A percentile compares a stretch with the other conserved stretches of the same genome.
phyloP scores from a whole-genome alignment of 768 basidiomycete genomes.

The Termitomyces sp. region DNA sequence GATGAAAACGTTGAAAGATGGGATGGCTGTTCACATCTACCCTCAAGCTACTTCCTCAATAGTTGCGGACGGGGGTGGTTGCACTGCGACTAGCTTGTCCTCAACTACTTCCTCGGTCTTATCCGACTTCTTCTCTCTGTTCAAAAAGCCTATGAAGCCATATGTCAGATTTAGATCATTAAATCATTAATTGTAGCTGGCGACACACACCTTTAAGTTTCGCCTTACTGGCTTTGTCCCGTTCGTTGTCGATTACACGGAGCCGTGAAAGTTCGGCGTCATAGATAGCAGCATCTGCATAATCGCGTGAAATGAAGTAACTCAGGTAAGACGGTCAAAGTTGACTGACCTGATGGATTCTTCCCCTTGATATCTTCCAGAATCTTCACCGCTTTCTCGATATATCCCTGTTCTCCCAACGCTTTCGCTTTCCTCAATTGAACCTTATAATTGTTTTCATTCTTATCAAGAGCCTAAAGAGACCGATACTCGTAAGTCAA shows the following conservation, averaged over 20 bases:
- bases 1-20: constrained; percentile 7
- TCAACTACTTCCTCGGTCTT: constrained; percentile 3
- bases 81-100: neutral
- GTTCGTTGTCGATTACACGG: constrained; percentile 60
- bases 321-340: neutral
- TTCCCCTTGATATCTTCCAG: constrained; percentile 64
- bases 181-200: neutral
- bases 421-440: constrained; percentile 82
- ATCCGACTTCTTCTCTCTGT: constrained; percentile 21
- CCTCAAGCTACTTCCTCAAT: constrained; percentile 10
- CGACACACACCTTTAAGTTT: constrained; percentile 65
- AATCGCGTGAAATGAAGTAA: neutral
- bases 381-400: constrained; percentile 67
- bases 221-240: constrained; percentile 60
- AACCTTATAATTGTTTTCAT: constrained; percentile 75
- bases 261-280: constrained; percentile 66
- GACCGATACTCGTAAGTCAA: neutral
- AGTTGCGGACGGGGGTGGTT: constrained; percentile 5
- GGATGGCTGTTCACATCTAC: neutral
- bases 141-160: constrained; percentile 45
- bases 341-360: constrained; percentile 51
- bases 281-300: constrained; percentile 51
- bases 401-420: constrained; percentile 70
- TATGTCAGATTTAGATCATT: neutral
- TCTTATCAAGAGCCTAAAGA: constrained; percentile 68